Percentiles rank a stretch among this genome's conserved stretches.
Evolutionary conservation across 2,329 filamentous ascomycete genomes (phyloP).

Genomic region (Beauveria rudraprayagi): DNA sequence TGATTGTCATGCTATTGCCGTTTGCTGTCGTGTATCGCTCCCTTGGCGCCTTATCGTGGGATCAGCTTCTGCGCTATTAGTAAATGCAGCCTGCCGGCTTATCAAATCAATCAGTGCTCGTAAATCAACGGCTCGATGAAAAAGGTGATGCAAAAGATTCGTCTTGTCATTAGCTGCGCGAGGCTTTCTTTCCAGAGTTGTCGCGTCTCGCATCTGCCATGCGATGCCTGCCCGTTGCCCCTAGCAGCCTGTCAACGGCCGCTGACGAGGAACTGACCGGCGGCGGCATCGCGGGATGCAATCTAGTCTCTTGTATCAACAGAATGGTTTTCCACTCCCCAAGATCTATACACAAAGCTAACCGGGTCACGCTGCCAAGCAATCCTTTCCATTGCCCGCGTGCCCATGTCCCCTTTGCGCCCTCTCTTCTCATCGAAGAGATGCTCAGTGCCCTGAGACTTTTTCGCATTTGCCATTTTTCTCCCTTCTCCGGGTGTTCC

Average conservation of each 20-base stretch:
- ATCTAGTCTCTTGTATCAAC: conserved; percentile 11
- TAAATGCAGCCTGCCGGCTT: neutral
- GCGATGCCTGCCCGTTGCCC: neutral
- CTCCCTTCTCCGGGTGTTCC: neutral
- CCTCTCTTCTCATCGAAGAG: conserved; percentile 28
- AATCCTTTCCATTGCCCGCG: conserved; percentile 11
- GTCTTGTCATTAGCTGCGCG: conserved; percentile 2
- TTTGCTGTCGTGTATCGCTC: neutral
- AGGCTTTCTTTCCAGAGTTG: neutral
- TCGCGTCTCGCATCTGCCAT: neutral
- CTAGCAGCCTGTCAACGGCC: neutral
- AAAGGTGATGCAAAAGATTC: neutral
- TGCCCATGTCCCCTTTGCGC: conserved; percentile 19
- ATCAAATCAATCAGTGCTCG: neutral
- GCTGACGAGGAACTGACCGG: neutral
- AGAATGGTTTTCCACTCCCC: conserved; percentile 34
- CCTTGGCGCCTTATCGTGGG: neutral
- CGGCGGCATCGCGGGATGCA: neutral
- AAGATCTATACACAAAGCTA: conserved; percentile 35
- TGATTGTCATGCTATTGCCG: neutral
- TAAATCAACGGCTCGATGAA: neutral
- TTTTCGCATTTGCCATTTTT: conserved; percentile 13
- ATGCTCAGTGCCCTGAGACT: conserved; percentile 24
- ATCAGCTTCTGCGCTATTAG: neutral
- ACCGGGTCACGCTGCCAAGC: conserved; percentile 19